Evolutionary conservation across 768 basidiomycete species (phyloP).

Genomic region (Dentipellis sp.): DNA sequence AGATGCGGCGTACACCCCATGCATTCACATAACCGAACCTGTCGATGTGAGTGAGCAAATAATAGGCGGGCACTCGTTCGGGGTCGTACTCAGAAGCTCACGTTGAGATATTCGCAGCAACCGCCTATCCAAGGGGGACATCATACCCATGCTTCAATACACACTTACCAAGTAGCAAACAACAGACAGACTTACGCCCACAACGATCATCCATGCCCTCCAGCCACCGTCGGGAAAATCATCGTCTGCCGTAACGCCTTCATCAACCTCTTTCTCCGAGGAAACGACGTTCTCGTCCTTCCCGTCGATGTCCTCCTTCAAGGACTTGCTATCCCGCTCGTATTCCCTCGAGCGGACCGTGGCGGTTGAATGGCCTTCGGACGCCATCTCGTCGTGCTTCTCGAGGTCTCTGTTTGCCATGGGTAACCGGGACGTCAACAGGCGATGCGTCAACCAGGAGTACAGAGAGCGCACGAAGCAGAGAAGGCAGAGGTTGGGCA

Average conservation of each 20-base stretch:
- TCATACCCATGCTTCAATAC: background rate
- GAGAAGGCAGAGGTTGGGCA: too few relatives aligned
- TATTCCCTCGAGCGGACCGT: background rate
- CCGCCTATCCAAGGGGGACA: constrained; percentile 1
- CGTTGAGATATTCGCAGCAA: constrained; percentile 35
- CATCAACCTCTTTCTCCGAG: background rate
- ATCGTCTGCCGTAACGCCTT: background rate
- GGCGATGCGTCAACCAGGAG: too few relatives aligned
- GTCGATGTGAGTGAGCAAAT: background rate
- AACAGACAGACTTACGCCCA: constrained; percentile 24
- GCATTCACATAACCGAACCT: constrained; percentile 67
- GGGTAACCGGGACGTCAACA: too few relatives aligned
- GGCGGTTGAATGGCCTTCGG: too few relatives aligned
- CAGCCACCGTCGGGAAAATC: constrained; percentile 35
- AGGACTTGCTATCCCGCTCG: background rate
- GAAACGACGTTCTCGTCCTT: background rate
- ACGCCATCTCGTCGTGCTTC: too few relatives aligned
- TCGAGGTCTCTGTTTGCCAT: too few relatives aligned
- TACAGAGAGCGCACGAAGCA: too few relatives aligned
- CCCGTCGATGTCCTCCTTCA: background rate
- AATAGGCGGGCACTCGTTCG: background rate
- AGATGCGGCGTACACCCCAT: constrained; percentile 51
- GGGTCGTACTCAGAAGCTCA: constrained; percentile 15
- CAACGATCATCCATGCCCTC: constrained; percentile 33
- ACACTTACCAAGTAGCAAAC: background rate